Conservation (phyloP, 2,329 filamentous ascomycete species). For the Penicillium occitanis region DNA sequence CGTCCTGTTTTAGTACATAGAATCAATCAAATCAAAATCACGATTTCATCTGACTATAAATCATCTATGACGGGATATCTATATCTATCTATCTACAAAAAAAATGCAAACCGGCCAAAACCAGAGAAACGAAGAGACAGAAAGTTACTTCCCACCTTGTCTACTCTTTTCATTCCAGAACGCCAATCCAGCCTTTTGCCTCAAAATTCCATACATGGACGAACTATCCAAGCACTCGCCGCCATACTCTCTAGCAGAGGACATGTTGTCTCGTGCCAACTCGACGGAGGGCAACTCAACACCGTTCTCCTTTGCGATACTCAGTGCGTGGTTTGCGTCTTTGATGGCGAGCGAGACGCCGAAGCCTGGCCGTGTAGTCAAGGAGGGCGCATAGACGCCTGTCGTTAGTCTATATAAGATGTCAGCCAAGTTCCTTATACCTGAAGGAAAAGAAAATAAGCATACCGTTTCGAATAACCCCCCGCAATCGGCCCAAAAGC, state of each 20-base stretch:
- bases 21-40: slow-evolving; percentile 17
- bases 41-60: background rate
- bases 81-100: background rate
- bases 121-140: background rate
- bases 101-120: background rate
- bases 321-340: slow-evolving; percentile 37
- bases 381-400: slow-evolving; percentile 43
- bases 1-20: slow-evolving; percentile 16
- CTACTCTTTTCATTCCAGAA: slow-evolving; percentile 44
- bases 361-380: slow-evolving; percentile 38
- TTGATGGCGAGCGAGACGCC: slow-evolving; percentile 41
- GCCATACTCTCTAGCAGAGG: slow-evolving; percentile 36
- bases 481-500: slow-evolving; percentile 47
- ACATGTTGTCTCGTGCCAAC: slow-evolving; percentile 39
- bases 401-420: slow-evolving; percentile 38
- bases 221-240: slow-evolving; percentile 42
- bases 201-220: slow-evolving; percentile 39
- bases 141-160: slow-evolving; percentile 14
- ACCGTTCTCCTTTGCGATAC: slow-evolving; percentile 33
- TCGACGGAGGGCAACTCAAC: slow-evolving; percentile 37
- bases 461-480: slow-evolving; percentile 44
- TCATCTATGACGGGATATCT: background rate
- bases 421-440: background rate
- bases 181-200: slow-evolving; percentile 37
- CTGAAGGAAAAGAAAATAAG: background rate